Conservation (phyloP, 2,329 filamentous ascomycete genomes). For the Botrytis medusae region DNA sequence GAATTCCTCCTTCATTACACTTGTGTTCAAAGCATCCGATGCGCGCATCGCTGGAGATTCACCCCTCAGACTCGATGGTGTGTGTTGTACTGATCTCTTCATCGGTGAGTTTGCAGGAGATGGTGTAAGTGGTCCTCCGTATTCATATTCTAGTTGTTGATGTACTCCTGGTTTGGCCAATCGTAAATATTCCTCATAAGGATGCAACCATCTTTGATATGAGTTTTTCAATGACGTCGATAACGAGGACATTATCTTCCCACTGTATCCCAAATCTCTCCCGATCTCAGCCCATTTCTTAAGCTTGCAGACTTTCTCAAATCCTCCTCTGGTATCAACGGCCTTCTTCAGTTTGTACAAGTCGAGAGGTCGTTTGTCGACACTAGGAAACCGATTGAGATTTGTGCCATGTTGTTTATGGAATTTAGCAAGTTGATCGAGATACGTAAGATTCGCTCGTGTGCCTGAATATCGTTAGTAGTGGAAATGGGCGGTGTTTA, state of each 20-base stretch:
- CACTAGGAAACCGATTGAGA: slow-evolving; percentile 89
- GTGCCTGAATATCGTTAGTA: slow-evolving; percentile 61
- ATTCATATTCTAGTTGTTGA: slow-evolving; percentile 88
- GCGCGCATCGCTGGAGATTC: slow-evolving; percentile 67
- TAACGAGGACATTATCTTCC: slow-evolving; percentile 98
- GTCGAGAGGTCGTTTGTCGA: slow-evolving; percentile 95
- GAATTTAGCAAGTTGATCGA: slow-evolving; percentile 92
- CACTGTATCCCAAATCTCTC: slow-evolving; percentile 92
- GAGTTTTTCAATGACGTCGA: slow-evolving; percentile 98
- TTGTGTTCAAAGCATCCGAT: slow-evolving; percentile 56
- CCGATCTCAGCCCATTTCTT: slow-evolving; percentile 99
- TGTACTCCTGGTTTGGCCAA: slow-evolving; percentile 94
- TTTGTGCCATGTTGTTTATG: slow-evolving; percentile 96
- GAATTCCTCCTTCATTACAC: slow-evolving; percentile 45
- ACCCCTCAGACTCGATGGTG: slow-evolving; percentile 56
- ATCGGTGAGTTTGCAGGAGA: slow-evolving; percentile 74
- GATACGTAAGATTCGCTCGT: slow-evolving; percentile 90
- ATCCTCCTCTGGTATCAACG: slow-evolving; percentile 90
- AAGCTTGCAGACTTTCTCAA: slow-evolving; percentile 92
- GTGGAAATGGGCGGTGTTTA: not conserved
- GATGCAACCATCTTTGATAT: slow-evolving; percentile 93
- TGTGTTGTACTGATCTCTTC: slow-evolving; percentile 62
- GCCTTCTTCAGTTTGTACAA: slow-evolving; percentile 96
- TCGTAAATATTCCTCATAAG: slow-evolving; percentile 92
- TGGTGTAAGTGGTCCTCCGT: slow-evolving; percentile 85